Evolutionary conservation across 495 filamentous ascomycete genomes (phyloP), one percentile per base, ranked within the genome.

Genomic region (Corynascus novoguineensis): DNA sequence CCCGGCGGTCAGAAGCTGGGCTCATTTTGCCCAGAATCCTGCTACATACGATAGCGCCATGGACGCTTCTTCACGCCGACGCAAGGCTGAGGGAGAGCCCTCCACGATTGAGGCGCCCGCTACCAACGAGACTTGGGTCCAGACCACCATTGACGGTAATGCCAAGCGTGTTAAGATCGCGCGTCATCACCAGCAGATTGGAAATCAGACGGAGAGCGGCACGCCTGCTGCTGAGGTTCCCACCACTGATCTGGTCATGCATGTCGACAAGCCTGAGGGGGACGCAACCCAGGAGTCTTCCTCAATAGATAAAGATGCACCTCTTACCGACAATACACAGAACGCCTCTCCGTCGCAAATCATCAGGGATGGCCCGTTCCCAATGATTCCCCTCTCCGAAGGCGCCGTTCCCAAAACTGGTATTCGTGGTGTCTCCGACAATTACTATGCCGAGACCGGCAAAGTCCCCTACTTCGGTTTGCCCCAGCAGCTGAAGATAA

Each of bases 131-230:
- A 71, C 64, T 7, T 71, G 66, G 66, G 61, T 65, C 32, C 56
- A 69, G 38, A 71, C 68, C 41, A 63, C 61, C 21, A 11, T 62
- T 34, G 63, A 72, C 25, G 63, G 59, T 21, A 56, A 48, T 60
- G 50, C 58, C 21, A 77, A 77, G 61, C 73, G 75, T 46, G 62
- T 74, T 62, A 76, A 72, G 58, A 54, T 77, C 60, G 62, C 69
- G 58, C 64, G 56, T 32, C 71, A 73, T 46, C 28, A 60, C 47
- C 55, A 64, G 29, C 37, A 62, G 31, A 35, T 51, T 29, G 52
- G 61, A 29, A 51, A 27, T 24, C 50, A 58, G 40, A 54, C 54
- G 9, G 41, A 49, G 28, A 55, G 55, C 25, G 53, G 22, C 34
- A 8, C 12, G 32, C 15, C 44, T 24, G 24, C 3, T n/a, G 44